A percentile compares a stretch with the other conserved stretches of the same genome.
Conservation (phyloP, 2,329 filamentous ascomycete species). For the Aspergillus sp. region DNA sequence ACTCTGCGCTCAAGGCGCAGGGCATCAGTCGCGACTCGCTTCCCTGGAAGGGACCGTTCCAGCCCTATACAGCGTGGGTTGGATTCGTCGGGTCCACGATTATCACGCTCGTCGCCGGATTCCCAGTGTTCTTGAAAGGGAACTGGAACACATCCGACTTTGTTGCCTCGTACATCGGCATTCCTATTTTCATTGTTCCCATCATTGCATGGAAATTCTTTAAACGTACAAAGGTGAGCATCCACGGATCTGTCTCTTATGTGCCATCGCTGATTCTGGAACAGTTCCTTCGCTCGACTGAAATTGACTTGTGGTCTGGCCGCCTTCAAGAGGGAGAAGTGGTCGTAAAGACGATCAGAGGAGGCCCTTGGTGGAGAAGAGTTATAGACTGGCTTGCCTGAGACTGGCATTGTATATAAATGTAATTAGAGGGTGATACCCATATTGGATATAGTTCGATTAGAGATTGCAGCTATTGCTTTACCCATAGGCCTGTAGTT, state of each 20-base stretch:
- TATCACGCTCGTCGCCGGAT: constrained; percentile 67
- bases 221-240: constrained; percentile 33
- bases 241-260: constrained; percentile 11
- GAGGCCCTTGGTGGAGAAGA: constrained; percentile 18
- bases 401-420: constrained; percentile 17
- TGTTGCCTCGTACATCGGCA: constrained; percentile 41
- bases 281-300: constrained; percentile 23
- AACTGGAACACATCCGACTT: constrained; percentile 34
- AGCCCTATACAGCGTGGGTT: constrained; percentile 66
- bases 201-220: constrained; percentile 43
- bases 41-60: constrained; percentile 65
- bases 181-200: constrained; percentile 42
- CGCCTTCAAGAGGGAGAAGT: constrained; percentile 32
- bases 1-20: constrained; percentile 43
- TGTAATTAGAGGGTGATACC: constrained; percentile 14
- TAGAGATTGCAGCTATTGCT: too few species aligned
- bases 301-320: constrained; percentile 31
- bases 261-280: constrained; percentile 3
- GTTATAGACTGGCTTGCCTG: constrained; percentile 27
- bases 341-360: constrained; percentile 12
- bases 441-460: constrained; percentile 8
- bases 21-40: constrained; percentile 42
- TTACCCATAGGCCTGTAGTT: too few species aligned
- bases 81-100: constrained; percentile 57
- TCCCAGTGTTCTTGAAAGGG: constrained; percentile 47